phyloP scores from a whole-genome alignment of 1,139 yeast genomes.

The Lizanozyma gosingica region DNA sequence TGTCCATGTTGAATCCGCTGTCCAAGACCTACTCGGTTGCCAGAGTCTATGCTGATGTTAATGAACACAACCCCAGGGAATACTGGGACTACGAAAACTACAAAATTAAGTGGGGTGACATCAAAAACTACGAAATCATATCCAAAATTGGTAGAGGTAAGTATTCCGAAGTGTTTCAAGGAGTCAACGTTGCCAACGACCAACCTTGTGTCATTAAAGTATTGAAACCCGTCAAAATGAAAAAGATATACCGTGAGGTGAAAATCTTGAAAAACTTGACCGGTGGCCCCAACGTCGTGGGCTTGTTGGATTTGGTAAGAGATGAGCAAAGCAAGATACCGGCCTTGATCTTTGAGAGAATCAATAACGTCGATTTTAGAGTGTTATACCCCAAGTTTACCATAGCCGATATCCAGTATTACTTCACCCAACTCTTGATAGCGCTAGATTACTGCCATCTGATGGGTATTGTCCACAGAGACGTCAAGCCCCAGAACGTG shows the following conservation, averaged over 20 bases:
- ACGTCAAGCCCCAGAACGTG: constrained; percentile 77
- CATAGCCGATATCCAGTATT: constrained; percentile 56
- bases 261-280: constrained; percentile 66
- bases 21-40: constrained; percentile 55
- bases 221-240: constrained; percentile 70
- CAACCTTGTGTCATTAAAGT: constrained; percentile 64
- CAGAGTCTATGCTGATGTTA: constrained; percentile 84
- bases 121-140: constrained; percentile 79
- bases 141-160: constrained; percentile 94
- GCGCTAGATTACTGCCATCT: constrained; percentile 75
- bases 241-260: constrained; percentile 70
- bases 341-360: constrained; percentile 64
- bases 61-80: constrained; percentile 65
- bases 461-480: constrained; percentile 79
- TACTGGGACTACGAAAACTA: constrained; percentile 91
- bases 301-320: constrained; percentile 64
- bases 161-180: constrained; percentile 92
- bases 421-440: constrained; percentile 57
- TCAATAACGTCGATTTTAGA: constrained; percentile 65
- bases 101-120: constrained; percentile 64
- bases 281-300: constrained; percentile 68
- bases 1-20: neutral
- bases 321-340: constrained; percentile 69
- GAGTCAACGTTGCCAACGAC: constrained; percentile 37
- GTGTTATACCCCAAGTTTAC: constrained; percentile 60